Conservation (phyloP, 2,329 filamentous ascomycete species). For the Aspergillus aculeatinus region DNA sequence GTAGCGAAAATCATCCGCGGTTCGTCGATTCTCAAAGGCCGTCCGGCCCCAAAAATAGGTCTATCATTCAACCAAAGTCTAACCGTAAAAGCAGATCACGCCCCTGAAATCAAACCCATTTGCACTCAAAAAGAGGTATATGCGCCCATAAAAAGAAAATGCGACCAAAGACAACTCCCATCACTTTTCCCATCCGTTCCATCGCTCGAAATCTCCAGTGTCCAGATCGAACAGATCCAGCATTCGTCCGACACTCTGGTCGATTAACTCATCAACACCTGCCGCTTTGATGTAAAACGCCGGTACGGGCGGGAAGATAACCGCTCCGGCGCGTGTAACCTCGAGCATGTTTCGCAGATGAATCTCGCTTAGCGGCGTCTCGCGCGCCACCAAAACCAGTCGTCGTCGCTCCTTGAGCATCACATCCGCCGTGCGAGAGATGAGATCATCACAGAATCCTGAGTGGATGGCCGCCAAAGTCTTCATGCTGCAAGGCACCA, state of each 20-base stretch:
- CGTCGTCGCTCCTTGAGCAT: constrained; percentile 47
- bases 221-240: constrained; percentile 49
- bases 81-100: not conserved
- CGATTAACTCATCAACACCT: constrained; percentile 43
- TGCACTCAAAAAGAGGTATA: not conserved
- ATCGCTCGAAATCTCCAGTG: constrained; percentile 36
- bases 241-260: constrained; percentile 50
- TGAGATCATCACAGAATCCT: constrained; percentile 48
- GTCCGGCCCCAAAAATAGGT: constrained; percentile 1
- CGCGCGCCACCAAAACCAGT: constrained; percentile 44
- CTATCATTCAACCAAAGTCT: not conserved
- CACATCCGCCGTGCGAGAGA: constrained; percentile 49
- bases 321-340: constrained; percentile 38
- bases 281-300: constrained; percentile 47
- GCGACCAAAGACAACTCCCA: not conserved
- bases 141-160: not conserved
- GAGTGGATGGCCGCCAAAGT: constrained; percentile 46
- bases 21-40: not conserved
- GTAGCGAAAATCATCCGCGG: not conserved
- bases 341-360: constrained; percentile 49
- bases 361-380: constrained; percentile 51
- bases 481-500: constrained; percentile 52
- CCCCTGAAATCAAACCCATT: not conserved
- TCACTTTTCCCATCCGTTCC: constrained; percentile 12
- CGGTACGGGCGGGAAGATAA: constrained; percentile 48